Conservation (phyloP, 441 rosid genomes). For the Erysimum pusillum region DNA sequence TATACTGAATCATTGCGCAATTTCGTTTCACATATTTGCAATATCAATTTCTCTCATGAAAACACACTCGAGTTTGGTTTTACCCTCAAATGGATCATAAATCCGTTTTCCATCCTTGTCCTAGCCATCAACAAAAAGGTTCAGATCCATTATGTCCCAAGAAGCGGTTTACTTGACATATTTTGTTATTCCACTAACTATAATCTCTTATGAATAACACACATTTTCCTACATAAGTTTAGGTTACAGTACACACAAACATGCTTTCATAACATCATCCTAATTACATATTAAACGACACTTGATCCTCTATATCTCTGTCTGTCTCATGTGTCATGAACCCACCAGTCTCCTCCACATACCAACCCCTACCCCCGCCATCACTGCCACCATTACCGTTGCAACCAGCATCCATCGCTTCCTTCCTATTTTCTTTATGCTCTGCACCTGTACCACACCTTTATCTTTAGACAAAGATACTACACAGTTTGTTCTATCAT, state of each 20-base stretch:
- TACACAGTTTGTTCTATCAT: background rate
- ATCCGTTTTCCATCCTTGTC: slow-evolving; percentile 74
- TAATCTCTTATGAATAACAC: background rate
- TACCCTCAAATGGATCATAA: slow-evolving; percentile 78
- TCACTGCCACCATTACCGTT: slow-evolving; percentile 19
- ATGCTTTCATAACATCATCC: background rate
- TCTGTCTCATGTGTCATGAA: slow-evolving; percentile 21
- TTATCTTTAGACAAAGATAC: slow-evolving; percentile 12
- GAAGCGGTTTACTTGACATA: slow-evolving; percentile 41
- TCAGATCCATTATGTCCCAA: slow-evolving; percentile 87
- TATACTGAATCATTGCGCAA: background rate
- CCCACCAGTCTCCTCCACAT: slow-evolving; percentile 21
- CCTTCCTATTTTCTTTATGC: slow-evolving; percentile 1
- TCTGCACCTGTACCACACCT: slow-evolving; percentile 4
- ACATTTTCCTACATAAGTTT: slow-evolving; percentile 15
- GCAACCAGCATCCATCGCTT: slow-evolving; percentile 22
- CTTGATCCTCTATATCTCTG: background rate
- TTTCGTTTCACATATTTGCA: background rate
- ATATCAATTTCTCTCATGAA: background rate
- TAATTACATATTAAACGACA: slow-evolving; percentile 1
- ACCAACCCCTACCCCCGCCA: slow-evolving; percentile 22
- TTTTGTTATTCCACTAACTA: background rate
- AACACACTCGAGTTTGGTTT: slow-evolving; percentile 22
- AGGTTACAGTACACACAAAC: slow-evolving; percentile 9
- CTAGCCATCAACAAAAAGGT: slow-evolving; percentile 77